Evolutionary conservation across 2,329 filamentous ascomycete genomes (phyloP).

Genomic region (Alternaria viburni): DNA sequence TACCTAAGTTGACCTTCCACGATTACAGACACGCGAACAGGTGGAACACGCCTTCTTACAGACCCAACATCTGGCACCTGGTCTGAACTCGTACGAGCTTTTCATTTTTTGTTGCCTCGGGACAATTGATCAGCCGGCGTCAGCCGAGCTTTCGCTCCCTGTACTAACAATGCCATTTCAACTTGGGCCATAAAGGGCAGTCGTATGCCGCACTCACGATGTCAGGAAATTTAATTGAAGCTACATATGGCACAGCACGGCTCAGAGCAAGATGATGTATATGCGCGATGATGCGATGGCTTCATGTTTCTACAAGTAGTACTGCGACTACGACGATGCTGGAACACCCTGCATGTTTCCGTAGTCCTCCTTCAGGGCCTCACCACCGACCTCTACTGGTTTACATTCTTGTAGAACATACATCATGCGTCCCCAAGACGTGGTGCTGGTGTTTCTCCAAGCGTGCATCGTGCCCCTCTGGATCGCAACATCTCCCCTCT

Average conservation of each 20-base stretch:
- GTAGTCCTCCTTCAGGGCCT: slow-evolving; percentile 37
- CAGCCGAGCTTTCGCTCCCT: neutral
- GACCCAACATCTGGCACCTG: neutral
- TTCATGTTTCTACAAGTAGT: neutral
- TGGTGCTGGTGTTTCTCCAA: slow-evolving; percentile 42
- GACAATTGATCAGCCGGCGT: neutral
- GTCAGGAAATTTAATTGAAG: neutral
- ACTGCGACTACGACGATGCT: slow-evolving; percentile 25
- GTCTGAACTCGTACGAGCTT: neutral
- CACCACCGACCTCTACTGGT: slow-evolving; percentile 32
- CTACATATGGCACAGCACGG: too few relatives aligned
- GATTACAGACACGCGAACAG: neutral
- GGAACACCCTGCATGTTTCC: slow-evolving; percentile 41
- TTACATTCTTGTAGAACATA: slow-evolving; percentile 40
- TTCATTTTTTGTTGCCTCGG: neutral
- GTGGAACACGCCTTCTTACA: neutral
- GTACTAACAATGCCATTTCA: neutral
- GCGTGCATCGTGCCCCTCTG: slow-evolving; percentile 50
- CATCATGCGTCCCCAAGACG: slow-evolving; percentile 39
- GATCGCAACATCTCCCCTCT: slow-evolving; percentile 44
- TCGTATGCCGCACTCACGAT: neutral
- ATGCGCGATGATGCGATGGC: neutral
- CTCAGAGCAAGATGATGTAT: neutral
- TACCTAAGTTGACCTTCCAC: neutral
- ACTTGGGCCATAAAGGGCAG: neutral